phyloP scores from a whole-genome alignment of 345 rosid species.

The Trapa bicornis region DNA sequence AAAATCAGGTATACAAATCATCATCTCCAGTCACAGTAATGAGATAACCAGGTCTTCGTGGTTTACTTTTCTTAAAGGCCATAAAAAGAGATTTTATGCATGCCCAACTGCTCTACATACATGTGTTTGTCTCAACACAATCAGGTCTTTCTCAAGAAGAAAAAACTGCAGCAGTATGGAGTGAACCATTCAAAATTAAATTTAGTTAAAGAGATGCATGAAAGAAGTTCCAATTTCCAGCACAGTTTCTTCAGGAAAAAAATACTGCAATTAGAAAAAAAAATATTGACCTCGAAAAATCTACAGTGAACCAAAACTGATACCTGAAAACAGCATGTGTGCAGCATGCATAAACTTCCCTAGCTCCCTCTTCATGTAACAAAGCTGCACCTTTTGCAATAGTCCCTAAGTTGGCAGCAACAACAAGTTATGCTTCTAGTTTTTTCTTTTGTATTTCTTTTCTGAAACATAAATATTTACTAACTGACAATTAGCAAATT shows the following conservation, averaged over 20 bases:
- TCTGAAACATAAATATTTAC: too few relatives aligned
- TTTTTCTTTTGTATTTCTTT: not conserved
- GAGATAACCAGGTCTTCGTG: not conserved
- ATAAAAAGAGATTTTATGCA: not conserved
- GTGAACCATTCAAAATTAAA: not conserved
- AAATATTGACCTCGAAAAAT: too few relatives aligned
- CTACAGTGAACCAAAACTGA: conserved; percentile 2
- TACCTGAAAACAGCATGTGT: conserved; percentile 98
- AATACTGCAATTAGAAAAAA: too few relatives aligned
- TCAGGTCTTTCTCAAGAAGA: not conserved
- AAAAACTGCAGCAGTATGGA: not conserved
- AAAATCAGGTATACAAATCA: too few relatives aligned
- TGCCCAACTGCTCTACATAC: not conserved
- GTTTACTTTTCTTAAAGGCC: not conserved
- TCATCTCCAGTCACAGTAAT: too few relatives aligned
- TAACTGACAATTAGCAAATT: too few relatives aligned
- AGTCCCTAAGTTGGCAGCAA: conserved; percentile 42
- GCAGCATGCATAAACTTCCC: conserved; percentile 89
- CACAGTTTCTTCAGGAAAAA: not conserved
- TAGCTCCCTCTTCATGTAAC: conserved; percentile 93
- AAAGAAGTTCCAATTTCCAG: not conserved
- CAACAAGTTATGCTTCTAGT: not conserved
- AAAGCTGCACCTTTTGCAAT: conserved; percentile 24
- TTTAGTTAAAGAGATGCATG: not conserved
- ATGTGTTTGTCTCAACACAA: not conserved